Percentiles rank a stretch among this genome's conserved stretches.
These are phyloP conservation scores for Gastrodia elata DNA, from an alignment of 106 monocot species.

Conservation along the genomic window DNA sequence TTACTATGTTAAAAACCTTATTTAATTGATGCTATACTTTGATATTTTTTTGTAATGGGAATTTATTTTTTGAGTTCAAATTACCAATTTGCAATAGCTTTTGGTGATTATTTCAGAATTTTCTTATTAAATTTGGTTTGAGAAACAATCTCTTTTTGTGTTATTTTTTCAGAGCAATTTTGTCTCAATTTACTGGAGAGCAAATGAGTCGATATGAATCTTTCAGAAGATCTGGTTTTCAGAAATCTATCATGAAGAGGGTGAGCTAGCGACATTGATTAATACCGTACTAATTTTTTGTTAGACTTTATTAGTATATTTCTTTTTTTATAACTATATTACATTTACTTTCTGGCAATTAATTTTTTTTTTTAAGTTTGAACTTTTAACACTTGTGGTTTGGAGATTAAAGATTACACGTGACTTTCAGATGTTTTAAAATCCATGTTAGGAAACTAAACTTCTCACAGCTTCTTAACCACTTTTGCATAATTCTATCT, in stretches of 20 bases:
- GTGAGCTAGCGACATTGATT: slow-evolving; percentile 19
- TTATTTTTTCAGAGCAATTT: slow-evolving; percentile 43
- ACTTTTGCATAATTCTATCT: background rate
- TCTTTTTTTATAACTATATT: background rate
- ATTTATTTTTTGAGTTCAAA: background rate
- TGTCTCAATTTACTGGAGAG: slow-evolving; percentile 70
- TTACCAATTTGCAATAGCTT: background rate
- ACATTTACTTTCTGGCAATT: background rate
- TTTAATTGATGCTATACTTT: background rate
- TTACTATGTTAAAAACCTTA: too few species aligned
- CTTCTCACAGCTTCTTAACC: background rate
- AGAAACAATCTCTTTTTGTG: background rate
- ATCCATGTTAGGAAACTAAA: background rate
- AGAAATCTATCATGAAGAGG: slow-evolving; percentile 88
- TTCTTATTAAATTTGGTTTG: background rate
- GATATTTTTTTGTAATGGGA: background rate
- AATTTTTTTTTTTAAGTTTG: background rate
- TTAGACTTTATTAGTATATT: background rate
- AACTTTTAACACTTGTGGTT: background rate
- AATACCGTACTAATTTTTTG: background rate
- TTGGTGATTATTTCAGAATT: background rate
- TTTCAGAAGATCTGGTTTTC: slow-evolving; percentile 95
- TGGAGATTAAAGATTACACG: background rate
- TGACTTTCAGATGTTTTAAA: background rate
- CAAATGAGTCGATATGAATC: slow-evolving; percentile 99